Conservation (phyloP, 129 eudicot species). For the Tagetes erecta region DNA sequence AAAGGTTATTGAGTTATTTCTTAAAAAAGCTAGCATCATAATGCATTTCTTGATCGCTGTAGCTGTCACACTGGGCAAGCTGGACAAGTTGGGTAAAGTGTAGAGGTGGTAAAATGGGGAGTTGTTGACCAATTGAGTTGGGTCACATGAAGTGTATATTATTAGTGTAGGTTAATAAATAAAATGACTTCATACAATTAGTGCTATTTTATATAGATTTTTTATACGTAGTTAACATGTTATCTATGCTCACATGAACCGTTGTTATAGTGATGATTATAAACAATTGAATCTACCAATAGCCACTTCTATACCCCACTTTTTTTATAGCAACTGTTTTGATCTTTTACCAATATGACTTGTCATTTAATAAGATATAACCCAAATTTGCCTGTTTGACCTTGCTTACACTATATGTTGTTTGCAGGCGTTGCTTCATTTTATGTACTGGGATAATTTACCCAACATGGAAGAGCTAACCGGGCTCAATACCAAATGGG, state of each 20-base stretch:
- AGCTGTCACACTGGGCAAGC: not conserved
- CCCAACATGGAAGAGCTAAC: slow-evolving; percentile 85
- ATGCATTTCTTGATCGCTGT: not conserved
- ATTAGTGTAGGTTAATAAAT: not conserved
- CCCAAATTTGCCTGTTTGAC: not conserved
- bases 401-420: not conserved
- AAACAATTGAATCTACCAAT: not conserved
- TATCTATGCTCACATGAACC: not conserved
- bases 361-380: not conserved
- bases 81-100: not conserved
- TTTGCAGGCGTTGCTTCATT: slow-evolving; percentile 71
- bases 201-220: not conserved
- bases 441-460: slow-evolving; percentile 67
- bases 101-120: not conserved
- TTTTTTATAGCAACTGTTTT: not conserved
- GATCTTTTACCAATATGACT: not conserved
- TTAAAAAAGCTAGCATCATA: slow-evolving; percentile 12
- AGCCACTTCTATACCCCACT: not conserved
- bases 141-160: no score
- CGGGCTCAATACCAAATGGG: slow-evolving; percentile 59
- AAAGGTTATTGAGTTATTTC: not conserved
- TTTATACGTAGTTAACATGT: not conserved
- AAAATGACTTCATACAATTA: not conserved
- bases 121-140: not conserved
- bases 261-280: not conserved